phyloP scores from a whole-genome alignment of 441 rosid species.

The Populus hybrid region DNA sequence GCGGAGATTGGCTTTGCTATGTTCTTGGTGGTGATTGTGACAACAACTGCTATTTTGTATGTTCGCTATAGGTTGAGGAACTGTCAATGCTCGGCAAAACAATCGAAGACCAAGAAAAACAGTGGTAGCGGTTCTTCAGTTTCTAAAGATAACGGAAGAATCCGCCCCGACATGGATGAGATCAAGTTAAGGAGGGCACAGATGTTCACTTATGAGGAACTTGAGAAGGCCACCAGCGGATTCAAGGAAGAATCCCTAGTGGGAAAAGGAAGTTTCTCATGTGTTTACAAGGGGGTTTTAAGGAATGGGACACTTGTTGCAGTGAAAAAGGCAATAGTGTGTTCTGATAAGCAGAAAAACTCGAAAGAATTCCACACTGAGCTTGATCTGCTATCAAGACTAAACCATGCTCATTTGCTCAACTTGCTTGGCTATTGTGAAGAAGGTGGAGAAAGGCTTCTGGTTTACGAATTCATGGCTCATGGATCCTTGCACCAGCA shows the following conservation, averaged over 20 bases:
- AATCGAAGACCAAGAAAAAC: constrained; percentile 43
- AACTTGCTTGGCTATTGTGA: constrained; percentile 92
- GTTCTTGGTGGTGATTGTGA: constrained; percentile 54
- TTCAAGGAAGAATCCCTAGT: constrained; percentile 89
- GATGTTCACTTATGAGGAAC: constrained; percentile 78
- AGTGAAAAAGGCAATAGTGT: constrained; percentile 79
- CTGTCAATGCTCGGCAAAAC: constrained; percentile 59
- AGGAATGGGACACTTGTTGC: constrained; percentile 90
- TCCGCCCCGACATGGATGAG: constrained; percentile 67
- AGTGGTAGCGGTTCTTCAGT: constrained; percentile 35
- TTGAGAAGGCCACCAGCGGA: constrained; percentile 67
- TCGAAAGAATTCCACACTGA: constrained; percentile 90
- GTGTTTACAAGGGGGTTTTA: constrained; percentile 83
- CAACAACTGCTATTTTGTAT: constrained; percentile 55
- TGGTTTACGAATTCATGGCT: constrained; percentile 96
- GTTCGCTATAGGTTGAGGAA: constrained; percentile 63
- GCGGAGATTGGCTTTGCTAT: constrained; percentile 73
- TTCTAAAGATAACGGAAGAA: constrained; percentile 47
- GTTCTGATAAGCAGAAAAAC: constrained; percentile 79
- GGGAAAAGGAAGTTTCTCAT: constrained; percentile 94
- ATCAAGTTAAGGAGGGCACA: constrained; percentile 78
- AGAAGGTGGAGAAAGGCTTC: constrained; percentile 83
- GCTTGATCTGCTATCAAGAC: constrained; percentile 89
- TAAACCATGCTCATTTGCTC: constrained; percentile 91
- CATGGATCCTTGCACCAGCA: constrained; percentile 91